phyloP scores from a whole-genome alignment of 768 basidiomycete genomes.

The Boletus tomentosulus region DNA sequence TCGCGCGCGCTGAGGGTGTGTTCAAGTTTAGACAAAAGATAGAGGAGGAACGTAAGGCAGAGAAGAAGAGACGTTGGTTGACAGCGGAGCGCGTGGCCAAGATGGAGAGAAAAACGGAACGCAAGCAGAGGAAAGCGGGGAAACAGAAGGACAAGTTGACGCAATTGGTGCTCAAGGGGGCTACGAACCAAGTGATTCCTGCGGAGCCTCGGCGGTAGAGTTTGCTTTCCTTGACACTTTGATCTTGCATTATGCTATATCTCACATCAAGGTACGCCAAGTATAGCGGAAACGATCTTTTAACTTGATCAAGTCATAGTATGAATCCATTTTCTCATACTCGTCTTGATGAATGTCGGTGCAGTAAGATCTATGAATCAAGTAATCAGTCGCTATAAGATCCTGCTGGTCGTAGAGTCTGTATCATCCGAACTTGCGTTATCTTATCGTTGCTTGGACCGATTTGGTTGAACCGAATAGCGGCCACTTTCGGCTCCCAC shows the following conservation, averaged over 20 bases:
- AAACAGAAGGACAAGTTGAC: constrained; percentile 53
- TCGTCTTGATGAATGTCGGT: too few species aligned
- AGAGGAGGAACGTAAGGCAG: constrained; percentile 52
- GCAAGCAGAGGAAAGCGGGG: constrained; percentile 41
- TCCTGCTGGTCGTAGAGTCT: too few species aligned
- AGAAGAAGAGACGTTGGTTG: constrained; percentile 55
- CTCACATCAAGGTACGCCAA: too few species aligned
- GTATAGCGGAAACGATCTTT: too few species aligned
- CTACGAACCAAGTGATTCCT: constrained; percentile 60
- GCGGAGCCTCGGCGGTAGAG: constrained; percentile 9
- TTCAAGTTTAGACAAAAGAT: constrained; percentile 68
- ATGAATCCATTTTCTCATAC: too few species aligned
- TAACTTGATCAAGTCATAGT: too few species aligned
- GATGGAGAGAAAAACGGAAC: constrained; percentile 31
- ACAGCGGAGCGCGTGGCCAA: constrained; percentile 36
- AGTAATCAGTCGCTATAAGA: too few species aligned
- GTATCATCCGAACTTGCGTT: too few species aligned
- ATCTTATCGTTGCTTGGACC: too few species aligned
- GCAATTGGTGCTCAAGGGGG: constrained; percentile 48
- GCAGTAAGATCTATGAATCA: too few species aligned
- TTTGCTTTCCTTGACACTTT: background rate
- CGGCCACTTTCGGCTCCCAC: background rate
- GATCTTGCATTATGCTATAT: background rate
- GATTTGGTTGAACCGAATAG: too few species aligned
- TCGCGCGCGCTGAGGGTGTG: constrained; percentile 68